Base-by-base conservation (phyloP, 345 rosid genomes). In the Eucalyptus erythrocorys region DNA sequence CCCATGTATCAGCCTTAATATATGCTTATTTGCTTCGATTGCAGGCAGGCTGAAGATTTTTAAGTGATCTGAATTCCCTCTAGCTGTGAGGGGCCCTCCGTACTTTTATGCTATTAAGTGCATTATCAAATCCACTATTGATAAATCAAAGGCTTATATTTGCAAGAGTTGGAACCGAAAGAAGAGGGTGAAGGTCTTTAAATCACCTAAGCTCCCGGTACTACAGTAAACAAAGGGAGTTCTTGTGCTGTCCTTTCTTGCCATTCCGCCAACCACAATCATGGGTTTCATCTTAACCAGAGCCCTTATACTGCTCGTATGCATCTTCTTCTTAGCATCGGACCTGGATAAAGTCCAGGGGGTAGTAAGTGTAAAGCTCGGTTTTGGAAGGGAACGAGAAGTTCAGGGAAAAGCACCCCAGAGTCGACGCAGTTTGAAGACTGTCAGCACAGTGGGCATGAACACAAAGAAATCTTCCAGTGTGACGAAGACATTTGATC, bases 1-100 rank as follows among this genome's bases (percentile, higher is more conserved):
- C 94, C 94, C 92, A 57, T 86, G 42, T 89, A 92, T 92, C 96
- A 95, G 95, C 95, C 95, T 95, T 92, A 93, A 90, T 86, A 90
- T 86, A 76, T 76, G 82, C 68, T 55, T 24, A 68, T 88, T 92
- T 95, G 93, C 93, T 94, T 93, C 90, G 88, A 96, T 89, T 89
- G 90, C 93, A 91, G 93, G 92, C 92, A 92, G 89, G 92, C 91
- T 90, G 92, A 87, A 86, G 87, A 85, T 85, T 92, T 93, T 95
- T 92, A 91, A 90, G 94, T 96, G 93, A 94, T 94, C 94, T 91
- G 87, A 91, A 95, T 91, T 82, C 92, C 93, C 91, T 90, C 86
- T 64, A 53, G 89, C 89, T 87, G 81, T 89, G 87, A 89, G 92
- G 97, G 95, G 66, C 94, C 96, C 91, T 91, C 90, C 51, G 61